A percentile compares a stretch with the other conserved stretches of the same genome.
phyloP scores from a whole-genome alignment of 139 green algal species.

The Chlamydomonas urium region DNA sequence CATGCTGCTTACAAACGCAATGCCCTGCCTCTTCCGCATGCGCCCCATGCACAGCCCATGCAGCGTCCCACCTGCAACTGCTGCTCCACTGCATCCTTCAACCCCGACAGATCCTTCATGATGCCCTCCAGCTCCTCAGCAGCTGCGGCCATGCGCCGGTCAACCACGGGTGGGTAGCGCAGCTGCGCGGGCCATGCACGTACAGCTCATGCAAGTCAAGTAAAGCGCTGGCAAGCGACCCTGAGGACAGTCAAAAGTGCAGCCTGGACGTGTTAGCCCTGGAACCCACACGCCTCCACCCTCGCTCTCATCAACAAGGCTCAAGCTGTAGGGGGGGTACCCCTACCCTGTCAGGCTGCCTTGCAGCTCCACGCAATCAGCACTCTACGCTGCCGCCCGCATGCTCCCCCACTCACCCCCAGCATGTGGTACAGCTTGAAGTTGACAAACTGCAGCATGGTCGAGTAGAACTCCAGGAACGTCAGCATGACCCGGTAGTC shows the following conservation, averaged over 20 bases:
- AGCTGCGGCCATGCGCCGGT: conserved; percentile 70
- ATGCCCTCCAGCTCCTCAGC: conserved; percentile 69
- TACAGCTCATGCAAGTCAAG: too few species aligned
- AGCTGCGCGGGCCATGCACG: too few species aligned
- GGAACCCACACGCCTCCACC: too few species aligned
- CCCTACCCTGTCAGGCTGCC: too few species aligned
- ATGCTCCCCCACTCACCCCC: conserved; percentile 57
- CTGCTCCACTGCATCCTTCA: conserved; percentile 9
- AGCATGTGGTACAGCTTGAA: conserved; percentile 95
- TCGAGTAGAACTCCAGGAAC: conserved; percentile 98
- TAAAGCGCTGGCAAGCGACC: too few species aligned
- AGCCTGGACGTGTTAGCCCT: too few species aligned
- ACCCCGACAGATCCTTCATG: conserved; percentile 68
- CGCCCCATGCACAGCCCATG: background rate
- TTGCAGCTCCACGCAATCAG: too few species aligned
- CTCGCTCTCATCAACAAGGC: too few species aligned
- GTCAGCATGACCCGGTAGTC: conserved; percentile 98
- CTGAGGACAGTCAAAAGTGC: too few species aligned
- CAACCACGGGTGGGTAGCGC: conserved; percentile 82
- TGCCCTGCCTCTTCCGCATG: background rate
- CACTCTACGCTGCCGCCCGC: too few species aligned
- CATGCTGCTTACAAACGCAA: background rate
- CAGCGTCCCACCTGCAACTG: background rate
- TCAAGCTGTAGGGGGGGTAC: too few species aligned
- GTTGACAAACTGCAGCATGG: conserved; percentile 90